These are phyloP conservation scores for Arachnomyces sp. DNA, from an alignment of 2,329 filamentous ascomycete species.

Conservation along the genomic window DNA sequence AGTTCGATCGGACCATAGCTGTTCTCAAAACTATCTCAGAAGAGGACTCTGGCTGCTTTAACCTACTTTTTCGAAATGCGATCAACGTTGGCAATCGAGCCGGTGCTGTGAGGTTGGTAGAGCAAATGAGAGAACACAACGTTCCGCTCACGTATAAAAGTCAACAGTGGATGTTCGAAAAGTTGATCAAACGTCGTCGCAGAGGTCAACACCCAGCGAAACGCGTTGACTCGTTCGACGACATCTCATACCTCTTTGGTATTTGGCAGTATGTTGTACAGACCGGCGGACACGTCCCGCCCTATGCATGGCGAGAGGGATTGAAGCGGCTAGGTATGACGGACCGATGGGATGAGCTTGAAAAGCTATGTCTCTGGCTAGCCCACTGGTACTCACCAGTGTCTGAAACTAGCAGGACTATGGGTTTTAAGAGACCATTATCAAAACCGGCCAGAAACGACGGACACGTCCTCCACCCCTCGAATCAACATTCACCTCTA, in stretches of 20 bases:
- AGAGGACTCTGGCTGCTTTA: constrained; percentile 24
- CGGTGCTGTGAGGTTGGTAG: constrained; percentile 27
- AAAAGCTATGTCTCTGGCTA: constrained; percentile 47
- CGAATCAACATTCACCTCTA: constrained; percentile 19
- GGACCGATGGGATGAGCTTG: constrained; percentile 45
- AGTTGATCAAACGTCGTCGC: constrained; percentile 24
- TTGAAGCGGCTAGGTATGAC: constrained; percentile 54
- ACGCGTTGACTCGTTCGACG: constrained; percentile 27
- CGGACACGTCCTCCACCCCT: constrained; percentile 4
- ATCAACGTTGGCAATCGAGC: constrained; percentile 25
- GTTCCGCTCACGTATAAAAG: constrained; percentile 38
- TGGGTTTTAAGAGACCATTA: background rate
- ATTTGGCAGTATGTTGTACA: constrained; percentile 43
- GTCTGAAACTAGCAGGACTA: constrained; percentile 1
- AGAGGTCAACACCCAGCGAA: constrained; percentile 17
- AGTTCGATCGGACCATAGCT: constrained; percentile 50
- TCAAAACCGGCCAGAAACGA: background rate
- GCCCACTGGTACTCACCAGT: constrained; percentile 31
- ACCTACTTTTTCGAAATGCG: constrained; percentile 35
- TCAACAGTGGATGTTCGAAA: constrained; percentile 35
- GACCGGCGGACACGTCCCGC: constrained; percentile 35
- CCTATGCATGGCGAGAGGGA: constrained; percentile 49
- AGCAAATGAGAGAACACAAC: constrained; percentile 44
- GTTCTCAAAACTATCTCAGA: constrained; percentile 39
- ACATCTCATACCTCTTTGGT: constrained; percentile 38